phyloP scores from a whole-genome alignment of 345 rosid genomes.

The Heritiera littoralis region DNA sequence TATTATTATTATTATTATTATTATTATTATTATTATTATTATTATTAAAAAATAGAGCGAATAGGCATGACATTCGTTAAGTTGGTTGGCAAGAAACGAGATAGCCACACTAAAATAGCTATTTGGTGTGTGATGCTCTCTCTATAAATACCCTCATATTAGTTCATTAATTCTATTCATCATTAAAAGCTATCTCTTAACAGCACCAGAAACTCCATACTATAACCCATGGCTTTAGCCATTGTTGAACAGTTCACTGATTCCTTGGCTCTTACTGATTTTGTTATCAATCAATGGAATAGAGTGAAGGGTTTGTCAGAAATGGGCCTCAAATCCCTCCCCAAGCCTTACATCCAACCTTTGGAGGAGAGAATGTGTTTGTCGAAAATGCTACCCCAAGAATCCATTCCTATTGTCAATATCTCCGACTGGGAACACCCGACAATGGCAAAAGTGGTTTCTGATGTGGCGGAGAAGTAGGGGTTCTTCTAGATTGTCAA shows the following conservation, averaged over 20 bases:
- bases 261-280: conserved; percentile 7
- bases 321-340: conserved; percentile 32
- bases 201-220: not conserved
- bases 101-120: not conserved
- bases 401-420: no score
- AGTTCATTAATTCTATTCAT: not conserved
- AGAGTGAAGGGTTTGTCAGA: conserved; percentile 42
- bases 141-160: not conserved
- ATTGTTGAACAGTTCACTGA: not conserved
- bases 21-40: no score
- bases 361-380: no score
- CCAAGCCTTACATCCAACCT: conserved; percentile 24
- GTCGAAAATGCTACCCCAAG: no score
- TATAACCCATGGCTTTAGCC: not conserved
- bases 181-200: not conserved
- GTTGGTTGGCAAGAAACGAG: not conserved
- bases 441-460: no score
- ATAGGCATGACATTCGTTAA: not conserved
- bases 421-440: no score
- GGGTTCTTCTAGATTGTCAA: no score
- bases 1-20: no score
- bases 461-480: no score
- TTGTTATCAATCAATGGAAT: conserved; percentile 29
- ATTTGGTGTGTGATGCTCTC: not conserved
- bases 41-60: no score